Conservation (phyloP, 768 basidiomycete species). For the Termitomyces sp. region DNA sequence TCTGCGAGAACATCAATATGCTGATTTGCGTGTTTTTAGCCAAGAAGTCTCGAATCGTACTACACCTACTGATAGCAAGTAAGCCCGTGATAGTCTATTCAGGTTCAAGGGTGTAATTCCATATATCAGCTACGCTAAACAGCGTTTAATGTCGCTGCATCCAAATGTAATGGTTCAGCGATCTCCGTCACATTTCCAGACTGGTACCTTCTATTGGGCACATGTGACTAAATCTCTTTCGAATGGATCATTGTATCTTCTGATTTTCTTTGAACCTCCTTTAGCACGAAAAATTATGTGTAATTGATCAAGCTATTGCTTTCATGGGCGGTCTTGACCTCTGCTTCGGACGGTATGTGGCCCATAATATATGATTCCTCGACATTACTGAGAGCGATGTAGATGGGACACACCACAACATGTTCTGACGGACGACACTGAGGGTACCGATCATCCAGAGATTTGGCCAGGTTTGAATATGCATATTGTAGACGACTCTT, state of each 20-base stretch:
- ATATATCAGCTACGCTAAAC: constrained; percentile 72
- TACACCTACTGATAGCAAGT: constrained; percentile 93
- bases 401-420: constrained; percentile 98
- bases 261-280: background rate
- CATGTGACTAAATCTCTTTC: constrained; percentile 54
- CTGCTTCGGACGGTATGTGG: constrained; percentile 73
- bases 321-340: constrained; percentile 98
- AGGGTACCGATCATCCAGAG: constrained; percentile 51
- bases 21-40: constrained; percentile 31
- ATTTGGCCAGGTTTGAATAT: constrained; percentile 81
- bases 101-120: background rate
- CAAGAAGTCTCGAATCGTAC: constrained; percentile 95
- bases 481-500: background rate
- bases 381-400: background rate
- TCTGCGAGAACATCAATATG: background rate
- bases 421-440: constrained; percentile 78
- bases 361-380: background rate
- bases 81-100: constrained; percentile 19
- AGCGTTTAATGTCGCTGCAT: constrained; percentile 70
- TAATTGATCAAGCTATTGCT: constrained; percentile 94
- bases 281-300: constrained; percentile 96
- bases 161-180: constrained; percentile 95
- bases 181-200: constrained; percentile 95
- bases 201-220: constrained; percentile 98
- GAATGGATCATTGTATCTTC: background rate